These are phyloP conservation scores for Gossypium lobatum DNA, from an alignment of 441 rosid species.

Conservation along the genomic window DNA sequence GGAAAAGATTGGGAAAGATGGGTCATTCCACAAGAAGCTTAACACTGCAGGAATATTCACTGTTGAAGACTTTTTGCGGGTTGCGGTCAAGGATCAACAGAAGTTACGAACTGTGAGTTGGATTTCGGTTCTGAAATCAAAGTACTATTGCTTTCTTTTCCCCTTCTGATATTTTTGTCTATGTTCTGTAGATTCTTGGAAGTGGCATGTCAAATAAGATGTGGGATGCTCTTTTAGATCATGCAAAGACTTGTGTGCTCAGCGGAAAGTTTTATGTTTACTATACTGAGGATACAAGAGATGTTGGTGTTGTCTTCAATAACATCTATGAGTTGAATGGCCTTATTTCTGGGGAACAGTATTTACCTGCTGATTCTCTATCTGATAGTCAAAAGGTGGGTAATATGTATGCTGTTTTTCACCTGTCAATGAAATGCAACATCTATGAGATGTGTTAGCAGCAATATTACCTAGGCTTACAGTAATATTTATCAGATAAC, in stretches of 20 bases:
- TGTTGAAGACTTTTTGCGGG: constrained; percentile 84
- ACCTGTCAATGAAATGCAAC: not conserved
- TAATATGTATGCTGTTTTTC: not conserved
- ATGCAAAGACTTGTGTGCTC: constrained; percentile 89
- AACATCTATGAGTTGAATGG: constrained; percentile 81
- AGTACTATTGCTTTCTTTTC: constrained; percentile 5
- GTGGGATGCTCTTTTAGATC: constrained; percentile 97
- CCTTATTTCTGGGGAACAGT: constrained; percentile 84
- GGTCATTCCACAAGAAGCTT: constrained; percentile 91
- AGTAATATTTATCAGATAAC: not conserved
- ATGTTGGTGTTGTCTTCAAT: constrained; percentile 79
- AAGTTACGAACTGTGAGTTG: constrained; percentile 69
- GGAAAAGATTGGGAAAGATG: constrained; percentile 99
- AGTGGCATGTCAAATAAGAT: constrained; percentile 98
- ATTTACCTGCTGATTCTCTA: constrained; percentile 67
- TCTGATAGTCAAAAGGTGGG: constrained; percentile 88
- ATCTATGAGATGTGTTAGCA: not conserved
- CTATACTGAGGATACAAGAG: constrained; percentile 74
- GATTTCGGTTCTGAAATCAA: constrained; percentile 15
- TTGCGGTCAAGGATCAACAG: constrained; percentile 61
- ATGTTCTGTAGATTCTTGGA: constrained; percentile 75
- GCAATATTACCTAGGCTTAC: not conserved
- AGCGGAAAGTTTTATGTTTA: constrained; percentile 78
- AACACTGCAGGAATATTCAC: constrained; percentile 33
- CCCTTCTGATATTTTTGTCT: constrained; percentile 20